Conservation (phyloP, 805 yeast species). For the Grigorovia jiainica region DNA sequence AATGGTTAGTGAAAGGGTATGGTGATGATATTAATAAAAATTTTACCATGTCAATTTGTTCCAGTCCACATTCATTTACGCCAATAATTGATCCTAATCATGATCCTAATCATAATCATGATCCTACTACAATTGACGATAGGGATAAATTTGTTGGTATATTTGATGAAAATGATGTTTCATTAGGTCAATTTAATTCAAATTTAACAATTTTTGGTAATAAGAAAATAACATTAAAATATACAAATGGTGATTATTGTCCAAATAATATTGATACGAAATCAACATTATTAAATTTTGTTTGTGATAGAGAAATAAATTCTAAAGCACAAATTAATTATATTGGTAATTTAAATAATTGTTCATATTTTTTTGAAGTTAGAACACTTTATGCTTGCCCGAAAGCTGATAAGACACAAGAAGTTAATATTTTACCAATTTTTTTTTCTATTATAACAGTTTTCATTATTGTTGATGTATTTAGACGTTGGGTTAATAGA, state of each 20-base stretch:
- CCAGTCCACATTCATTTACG: constrained; percentile 32
- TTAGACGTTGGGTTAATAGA: constrained; percentile 28
- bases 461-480: constrained; percentile 32
- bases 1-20: constrained; percentile 61
- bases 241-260: constrained; percentile 60
- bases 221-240: constrained; percentile 57
- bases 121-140: constrained; percentile 27
- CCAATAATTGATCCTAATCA: constrained; percentile 23
- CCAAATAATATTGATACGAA: constrained; percentile 45
- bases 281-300: constrained; percentile 59
- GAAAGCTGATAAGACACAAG: constrained; percentile 57
- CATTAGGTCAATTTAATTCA: constrained; percentile 55
- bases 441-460: constrained; percentile 43
- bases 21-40: constrained; percentile 57
- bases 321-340: constrained; percentile 56
- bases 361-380: constrained; percentile 78
- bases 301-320: constrained; percentile 69
- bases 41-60: constrained; percentile 66
- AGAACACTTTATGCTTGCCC: constrained; percentile 83
- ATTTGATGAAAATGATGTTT: constrained; percentile 15
- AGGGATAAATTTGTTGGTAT: too few relatives aligned
- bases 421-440: constrained; percentile 56
- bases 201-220: constrained; percentile 50
- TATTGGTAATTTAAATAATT: constrained; percentile 64
- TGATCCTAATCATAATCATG: constrained; percentile 11